Evolutionary conservation across 140 eudicot species (phyloP), one percentile per base, ranked within the genome.

Genomic region (Flaveria floridana): DNA sequence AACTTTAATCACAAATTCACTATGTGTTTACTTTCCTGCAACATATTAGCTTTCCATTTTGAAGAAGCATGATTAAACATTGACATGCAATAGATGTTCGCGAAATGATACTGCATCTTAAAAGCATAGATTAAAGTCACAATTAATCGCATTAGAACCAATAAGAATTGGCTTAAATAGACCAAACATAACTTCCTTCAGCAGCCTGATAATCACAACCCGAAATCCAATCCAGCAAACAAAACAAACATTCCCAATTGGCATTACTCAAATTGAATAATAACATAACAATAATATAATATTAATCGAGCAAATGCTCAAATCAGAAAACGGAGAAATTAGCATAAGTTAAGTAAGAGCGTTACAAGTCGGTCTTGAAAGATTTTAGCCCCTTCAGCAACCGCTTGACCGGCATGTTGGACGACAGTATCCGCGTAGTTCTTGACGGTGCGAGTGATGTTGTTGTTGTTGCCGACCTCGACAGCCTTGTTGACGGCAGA

Each of bases 321-420:
- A 28, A 28, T 28, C 34, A 28, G 4, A 8, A 3, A 58, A 44
- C 2, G 46, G 34, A 26, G n/a, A 37, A 3, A 19, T 0, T 5
- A 34, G 41, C 0, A 7, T n/a, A 23, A 53, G 73, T 7, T 41
- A 47, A 25, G 61, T 16, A 80, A 80, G 73, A 30, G 68, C 67
- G 13, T 79, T 84, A 92, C 98, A 42, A 92, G 83, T 73, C 90
- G 89, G 67, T 89, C 96, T 28, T 92, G 95, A 69, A 92, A 62
- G 73, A 92, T 79, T 76, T 92, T 89, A 65, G 97, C 97, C 72
- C 97, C 97, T 53, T 84, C 98, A 34, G 95, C 92, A n/a, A 92
- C 98, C 58, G 98, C 98, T 81, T 89, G 98, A 65, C 98, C 96
- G 67, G 96, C 96, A n/a, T 89, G 96, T 5, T 87, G 98, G 25